These are phyloP conservation scores for Sinapis alba DNA, from an alignment of 441 rosid species.

Conservation along the genomic window DNA sequence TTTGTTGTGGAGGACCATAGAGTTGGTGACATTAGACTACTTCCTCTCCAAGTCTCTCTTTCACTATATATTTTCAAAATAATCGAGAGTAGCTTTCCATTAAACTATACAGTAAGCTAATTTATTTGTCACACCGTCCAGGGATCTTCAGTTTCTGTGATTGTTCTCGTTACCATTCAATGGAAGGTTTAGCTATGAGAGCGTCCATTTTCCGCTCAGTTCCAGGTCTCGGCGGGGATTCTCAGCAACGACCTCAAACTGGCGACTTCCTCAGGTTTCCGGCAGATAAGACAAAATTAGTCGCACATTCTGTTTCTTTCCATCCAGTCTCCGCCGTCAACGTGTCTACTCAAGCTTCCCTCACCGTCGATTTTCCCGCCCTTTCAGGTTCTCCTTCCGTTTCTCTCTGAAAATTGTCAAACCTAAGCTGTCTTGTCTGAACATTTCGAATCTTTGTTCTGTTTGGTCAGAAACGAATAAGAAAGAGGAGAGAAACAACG, in stretches of 20 bases:
- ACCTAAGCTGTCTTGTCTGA: neutral
- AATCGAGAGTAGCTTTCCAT: neutral
- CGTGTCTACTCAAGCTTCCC: slow-evolving; percentile 44
- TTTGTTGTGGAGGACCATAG: slow-evolving; percentile 28
- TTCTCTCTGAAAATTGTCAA: neutral
- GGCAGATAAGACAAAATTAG: slow-evolving; percentile 8
- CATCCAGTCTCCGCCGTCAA: slow-evolving; percentile 48
- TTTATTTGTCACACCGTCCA: neutral
- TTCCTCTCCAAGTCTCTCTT: neutral
- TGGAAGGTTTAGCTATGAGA: slow-evolving; percentile 38
- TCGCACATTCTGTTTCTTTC: slow-evolving; percentile 26
- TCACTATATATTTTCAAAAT: slow-evolving; percentile 24
- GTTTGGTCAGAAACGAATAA: slow-evolving; percentile 39
- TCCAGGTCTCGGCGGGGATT: slow-evolving; percentile 19
- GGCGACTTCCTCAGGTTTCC: slow-evolving; percentile 36
- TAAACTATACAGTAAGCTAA: neutral
- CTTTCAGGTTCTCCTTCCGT: slow-evolving; percentile 41
- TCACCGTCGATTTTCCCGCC: slow-evolving; percentile 37
- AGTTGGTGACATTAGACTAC: slow-evolving; percentile 14
- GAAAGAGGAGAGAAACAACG: slow-evolving; percentile 41
- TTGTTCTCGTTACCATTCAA: neutral
- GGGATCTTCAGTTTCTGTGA: neutral
- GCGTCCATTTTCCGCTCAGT: slow-evolving; percentile 27
- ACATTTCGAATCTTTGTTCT: neutral
- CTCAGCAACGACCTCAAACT: neutral